Evolutionary conservation across 352 stramenopile species (phyloP).

Genomic region (Globisporangium spiculum): DNA sequence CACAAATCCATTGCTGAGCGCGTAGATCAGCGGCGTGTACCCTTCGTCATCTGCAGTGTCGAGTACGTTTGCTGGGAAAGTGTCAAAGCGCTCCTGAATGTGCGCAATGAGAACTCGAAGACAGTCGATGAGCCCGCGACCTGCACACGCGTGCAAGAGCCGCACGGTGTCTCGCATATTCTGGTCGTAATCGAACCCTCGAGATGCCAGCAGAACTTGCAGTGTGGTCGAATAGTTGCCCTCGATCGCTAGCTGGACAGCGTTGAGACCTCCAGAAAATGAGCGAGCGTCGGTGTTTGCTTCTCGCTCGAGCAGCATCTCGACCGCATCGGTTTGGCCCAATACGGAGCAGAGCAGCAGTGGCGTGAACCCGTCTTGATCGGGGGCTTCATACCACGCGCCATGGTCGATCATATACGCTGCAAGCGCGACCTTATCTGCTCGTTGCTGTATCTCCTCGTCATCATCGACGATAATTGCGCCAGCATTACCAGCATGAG

Average conservation of each 20-base stretch:
- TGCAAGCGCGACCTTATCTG: slow-evolving; percentile 48
- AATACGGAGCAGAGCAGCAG: slow-evolving; percentile 55
- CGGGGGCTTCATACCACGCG: slow-evolving; percentile 71
- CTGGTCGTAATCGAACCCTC: slow-evolving; percentile 40
- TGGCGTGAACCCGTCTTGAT: slow-evolving; percentile 62
- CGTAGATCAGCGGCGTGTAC: slow-evolving; percentile 81
- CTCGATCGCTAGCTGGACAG: slow-evolving; percentile 52
- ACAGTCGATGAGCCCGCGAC: slow-evolving; percentile 53
- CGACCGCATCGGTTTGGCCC: slow-evolving; percentile 55
- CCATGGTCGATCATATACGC: slow-evolving; percentile 88
- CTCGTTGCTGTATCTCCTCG: slow-evolving; percentile 18
- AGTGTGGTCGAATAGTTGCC: slow-evolving; percentile 53
- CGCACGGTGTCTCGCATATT: slow-evolving; percentile 39
- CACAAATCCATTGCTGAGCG: slow-evolving; percentile 50
- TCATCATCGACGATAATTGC: not conserved
- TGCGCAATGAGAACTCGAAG: slow-evolving; percentile 46
- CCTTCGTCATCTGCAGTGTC: slow-evolving; percentile 64
- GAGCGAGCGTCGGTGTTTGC: slow-evolving; percentile 53
- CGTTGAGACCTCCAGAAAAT: slow-evolving; percentile 34
- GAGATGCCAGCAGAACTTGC: slow-evolving; percentile 44
- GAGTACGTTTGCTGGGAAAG: slow-evolving; percentile 24
- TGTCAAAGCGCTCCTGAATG: slow-evolving; percentile 31
- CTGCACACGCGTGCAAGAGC: slow-evolving; percentile 63
- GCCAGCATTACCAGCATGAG: not conserved
- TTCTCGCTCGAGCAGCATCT: slow-evolving; percentile 68